Percentiles rank a stretch among this genome's conserved stretches.
phyloP scores from a whole-genome alignment of 371 early-diverging fungal species.

The Encephalitozoon hellem region DNA sequence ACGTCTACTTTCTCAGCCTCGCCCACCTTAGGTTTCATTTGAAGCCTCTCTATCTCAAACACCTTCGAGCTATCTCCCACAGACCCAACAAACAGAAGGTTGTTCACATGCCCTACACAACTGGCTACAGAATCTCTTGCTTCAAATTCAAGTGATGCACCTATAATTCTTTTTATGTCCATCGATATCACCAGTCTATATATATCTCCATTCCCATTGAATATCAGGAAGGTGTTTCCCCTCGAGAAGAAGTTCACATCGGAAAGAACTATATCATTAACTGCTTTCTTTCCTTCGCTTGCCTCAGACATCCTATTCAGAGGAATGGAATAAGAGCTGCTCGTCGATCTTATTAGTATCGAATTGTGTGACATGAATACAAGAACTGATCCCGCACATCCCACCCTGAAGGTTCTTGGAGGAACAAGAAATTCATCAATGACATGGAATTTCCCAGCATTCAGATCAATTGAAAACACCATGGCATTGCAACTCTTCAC shows the following conservation, averaged over 20 bases:
- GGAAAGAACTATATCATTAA: not conserved
- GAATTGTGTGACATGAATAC: constrained; percentile 17
- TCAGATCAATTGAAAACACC: constrained; percentile 6
- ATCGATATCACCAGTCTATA: not conserved
- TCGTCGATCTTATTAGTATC: not conserved
- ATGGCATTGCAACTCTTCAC: constrained; percentile 5
- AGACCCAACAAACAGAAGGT: constrained; percentile 17
- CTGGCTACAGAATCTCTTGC: not conserved
- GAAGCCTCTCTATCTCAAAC: not conserved
- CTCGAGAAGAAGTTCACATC: not conserved
- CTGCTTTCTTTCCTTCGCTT: not conserved
- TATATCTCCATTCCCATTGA: constrained; percentile 13
- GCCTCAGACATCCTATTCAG: constrained; percentile 21
- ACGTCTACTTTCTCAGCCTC: not conserved
- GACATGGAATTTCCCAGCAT: constrained; percentile 1
- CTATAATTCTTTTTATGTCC: constrained; percentile 20
- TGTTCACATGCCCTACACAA: not conserved
- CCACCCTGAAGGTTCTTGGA: constrained; percentile 5
- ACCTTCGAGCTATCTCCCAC: not conserved
- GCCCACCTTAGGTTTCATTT: not conserved
- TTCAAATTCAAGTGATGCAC: not conserved
- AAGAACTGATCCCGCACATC: not conserved
- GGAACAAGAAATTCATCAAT: constrained; percentile 10
- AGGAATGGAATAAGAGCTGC: not conserved
- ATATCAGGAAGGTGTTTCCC: not conserved